Percentiles rank a stretch among this genome's conserved stretches.
Evolutionary conservation across 192 early-diverging fungal genomes (phyloP).

Genomic region (Podila clonocystis): DNA sequence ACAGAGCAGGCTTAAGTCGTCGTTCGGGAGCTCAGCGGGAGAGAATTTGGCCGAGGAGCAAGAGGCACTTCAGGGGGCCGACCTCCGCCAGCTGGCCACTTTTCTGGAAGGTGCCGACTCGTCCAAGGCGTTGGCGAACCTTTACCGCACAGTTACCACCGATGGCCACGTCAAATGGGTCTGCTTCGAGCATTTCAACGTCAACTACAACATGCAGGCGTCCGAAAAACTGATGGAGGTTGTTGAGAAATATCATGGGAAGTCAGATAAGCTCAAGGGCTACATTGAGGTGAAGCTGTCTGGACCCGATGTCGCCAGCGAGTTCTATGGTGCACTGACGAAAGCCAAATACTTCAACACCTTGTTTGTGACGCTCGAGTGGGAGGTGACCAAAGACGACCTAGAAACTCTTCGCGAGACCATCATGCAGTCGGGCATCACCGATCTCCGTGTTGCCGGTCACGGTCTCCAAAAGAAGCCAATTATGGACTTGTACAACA

Average conservation of each 20-base stretch:
- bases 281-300: neutral
- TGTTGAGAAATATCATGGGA: neutral
- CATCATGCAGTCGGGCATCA: neutral
- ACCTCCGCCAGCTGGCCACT: neutral
- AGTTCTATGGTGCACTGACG: neutral
- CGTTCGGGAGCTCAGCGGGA: neutral
- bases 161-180: constrained; percentile 5
- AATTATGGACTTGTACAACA: neutral
- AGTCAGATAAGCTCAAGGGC: neutral
- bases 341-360: neutral
- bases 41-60: neutral
- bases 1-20: neutral
- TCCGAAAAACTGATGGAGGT: neutral
- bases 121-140: neutral
- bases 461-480: neutral
- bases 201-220: neutral
- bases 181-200: neutral
- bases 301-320: neutral
- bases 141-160: neutral
- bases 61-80: neutral
- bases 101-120: neutral
- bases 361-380: neutral
- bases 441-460: neutral
- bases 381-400: neutral
- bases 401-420: neutral